Evolutionary conservation across 2,329 filamentous ascomycete species (phyloP), one percentile per base, ranked within the genome.

Genomic region (Huntiella savannae): DNA sequence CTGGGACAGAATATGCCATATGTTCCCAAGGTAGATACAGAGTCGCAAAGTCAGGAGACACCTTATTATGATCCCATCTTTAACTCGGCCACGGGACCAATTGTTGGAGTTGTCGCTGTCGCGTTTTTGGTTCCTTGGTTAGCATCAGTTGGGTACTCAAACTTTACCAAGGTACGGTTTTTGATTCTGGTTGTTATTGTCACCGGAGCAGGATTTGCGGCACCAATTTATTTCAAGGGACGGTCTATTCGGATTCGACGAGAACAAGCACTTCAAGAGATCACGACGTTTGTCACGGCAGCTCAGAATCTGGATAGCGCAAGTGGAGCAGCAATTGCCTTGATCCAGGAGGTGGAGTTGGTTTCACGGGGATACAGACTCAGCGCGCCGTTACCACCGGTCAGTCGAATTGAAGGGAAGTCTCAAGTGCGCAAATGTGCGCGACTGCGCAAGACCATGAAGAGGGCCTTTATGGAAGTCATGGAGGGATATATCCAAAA

Each of bases 331-430:
- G 81, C 83, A 2, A 67, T 94, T 47, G 77, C 81, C 34, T 71
- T 94, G 50, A 79, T 95, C 51, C 87, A 94, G 59, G 87, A 95
- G 62, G 86, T 95, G n/a, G 87, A 95, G 63, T 70, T 95, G 32
- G 86, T 95, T 19, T 92, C 87, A 28, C 76, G 87, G 54, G 87
- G 87, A 16, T 95, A 93, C 60, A 73, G 83, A 62, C 69, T 94
- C 77, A 93, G 84, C 67, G 80, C 77, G 12, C 88, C 87, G 17
- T 64, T 96, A 33, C 88, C 91, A 5, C 91, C 91, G n/a, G 81
- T 95, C 50, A 92, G 82, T 53, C 77, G 88, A 40, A 69, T 98
- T 32, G 91, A 98, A 59, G 85, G 92, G 54, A 77, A 77, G 50
- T 76, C 76, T 38, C 82, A 92, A 58, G 73, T 70, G 5, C 73